These are phyloP conservation scores for Pyricularia sp. DNA, from an alignment of 2,329 filamentous ascomycete species.

Conservation along the genomic window DNA sequence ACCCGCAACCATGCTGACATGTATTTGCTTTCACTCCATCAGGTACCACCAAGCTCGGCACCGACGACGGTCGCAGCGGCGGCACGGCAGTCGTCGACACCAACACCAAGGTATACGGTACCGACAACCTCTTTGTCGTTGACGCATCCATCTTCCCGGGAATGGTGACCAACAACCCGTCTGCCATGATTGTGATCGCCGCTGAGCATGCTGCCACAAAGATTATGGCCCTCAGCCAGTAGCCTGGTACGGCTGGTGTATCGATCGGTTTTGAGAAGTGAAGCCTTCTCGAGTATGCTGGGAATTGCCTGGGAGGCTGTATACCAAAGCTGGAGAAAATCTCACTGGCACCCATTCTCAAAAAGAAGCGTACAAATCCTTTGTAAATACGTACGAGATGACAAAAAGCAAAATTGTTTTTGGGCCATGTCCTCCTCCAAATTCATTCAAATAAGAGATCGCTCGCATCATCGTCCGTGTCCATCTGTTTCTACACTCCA, in stretches of 20 bases:
- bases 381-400: neutral
- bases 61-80: conserved; percentile 32
- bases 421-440: neutral
- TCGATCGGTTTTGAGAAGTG: neutral
- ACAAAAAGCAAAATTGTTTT: neutral
- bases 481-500: no score
- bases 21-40: neutral
- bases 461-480: no score
- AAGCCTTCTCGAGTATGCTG: neutral
- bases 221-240: conserved; percentile 7
- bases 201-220: conserved; percentile 22
- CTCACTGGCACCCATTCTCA: neutral
- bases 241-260: neutral
- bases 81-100: conserved; percentile 42
- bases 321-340: neutral
- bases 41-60: conserved; percentile 42
- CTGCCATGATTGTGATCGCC: conserved; percentile 25
- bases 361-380: neutral
- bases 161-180: conserved; percentile 48
- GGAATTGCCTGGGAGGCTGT: no score
- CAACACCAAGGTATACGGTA: conserved; percentile 44
- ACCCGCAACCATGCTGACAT: neutral
- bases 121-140: conserved; percentile 48
- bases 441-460: neutral
- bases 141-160: conserved; percentile 53